Percentiles rank a stretch among this genome's conserved stretches.
These are phyloP conservation scores for Brassica hybrid DNA, from an alignment of 441 rosid genomes.

Conservation along the genomic window DNA sequence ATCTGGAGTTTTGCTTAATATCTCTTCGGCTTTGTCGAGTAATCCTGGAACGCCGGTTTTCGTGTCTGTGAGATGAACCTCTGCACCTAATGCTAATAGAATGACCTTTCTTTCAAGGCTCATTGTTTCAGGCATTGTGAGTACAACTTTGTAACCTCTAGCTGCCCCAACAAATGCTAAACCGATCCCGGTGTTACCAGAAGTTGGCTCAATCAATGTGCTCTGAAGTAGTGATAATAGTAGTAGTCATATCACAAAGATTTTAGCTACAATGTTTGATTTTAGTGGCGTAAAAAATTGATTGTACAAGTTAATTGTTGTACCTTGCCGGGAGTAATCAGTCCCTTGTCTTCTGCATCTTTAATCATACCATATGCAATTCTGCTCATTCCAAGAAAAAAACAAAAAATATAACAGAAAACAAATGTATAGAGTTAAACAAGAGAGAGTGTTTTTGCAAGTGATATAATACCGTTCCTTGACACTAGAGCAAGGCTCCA, in stretches of 20 bases:
- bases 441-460: not conserved
- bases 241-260: not conserved
- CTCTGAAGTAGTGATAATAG: slow-evolving; percentile 43
- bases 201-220: slow-evolving; percentile 61
- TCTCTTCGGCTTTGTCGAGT: slow-evolving; percentile 57
- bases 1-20: slow-evolving; percentile 59
- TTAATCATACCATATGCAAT: slow-evolving; percentile 75
- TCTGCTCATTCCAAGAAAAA: slow-evolving; percentile 36
- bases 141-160: slow-evolving; percentile 66
- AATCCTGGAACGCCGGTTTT: slow-evolving; percentile 52
- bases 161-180: slow-evolving; percentile 78
- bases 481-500: slow-evolving; percentile 76
- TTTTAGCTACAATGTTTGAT: not conserved
- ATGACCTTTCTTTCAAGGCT: slow-evolving; percentile 71
- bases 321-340: slow-evolving; percentile 86
- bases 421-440: not conserved
- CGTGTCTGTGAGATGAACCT: slow-evolving; percentile 57
- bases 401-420: not conserved
- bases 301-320: not conserved
- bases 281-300: not conserved
- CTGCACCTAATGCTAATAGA: slow-evolving; percentile 78
- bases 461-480: slow-evolving; percentile 62
- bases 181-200: slow-evolving; percentile 83
- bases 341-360: slow-evolving; percentile 83
- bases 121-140: slow-evolving; percentile 57